Base-by-base conservation (phyloP, 768 basidiomycete species). In the Pleurotus eryngii region DNA sequence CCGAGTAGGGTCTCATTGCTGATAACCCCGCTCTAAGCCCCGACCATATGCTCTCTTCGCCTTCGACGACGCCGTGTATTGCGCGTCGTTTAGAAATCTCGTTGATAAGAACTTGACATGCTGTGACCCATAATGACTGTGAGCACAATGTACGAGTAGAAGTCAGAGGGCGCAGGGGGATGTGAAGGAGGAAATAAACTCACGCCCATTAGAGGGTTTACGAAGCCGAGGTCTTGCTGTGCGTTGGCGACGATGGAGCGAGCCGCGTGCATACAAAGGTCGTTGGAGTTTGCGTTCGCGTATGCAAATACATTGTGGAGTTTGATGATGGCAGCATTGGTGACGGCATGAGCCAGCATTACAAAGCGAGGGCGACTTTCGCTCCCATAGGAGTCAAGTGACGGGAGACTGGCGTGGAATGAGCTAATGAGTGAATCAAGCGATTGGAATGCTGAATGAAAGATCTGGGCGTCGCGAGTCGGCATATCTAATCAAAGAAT, bases 121-220 rank as follows among this genome's bases (percentile, higher is more conserved):
- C 77, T 45, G 69, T 71, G 67, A 73, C 72, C 78, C 79, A 81
- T 7, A 81, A 64, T 3, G 75, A 77, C 78, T 80, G 60, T 39
- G 51, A 60, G 57, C 61, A 56, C 35, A 57, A 60, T 12, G 38
- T n/a, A 59, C 30, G 54, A 59, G 46, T 26, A n/a, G 49, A 42
- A 49, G 35, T 45, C 45, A 51, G 38, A 59, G 26, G 30, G 30
- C 8, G 30, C 30, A 17, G 56, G 49, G 26, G 55, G 54, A 61
- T 55, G 45, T 27, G 40, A 57, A 39, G 27, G 46, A 61, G 56
- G 18, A 18, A 27, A 46, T 46, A n/a, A 27, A 74, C 80, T 67
- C 66, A 82, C 81, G n/a, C 76, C 78, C 74, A 81, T 76, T 22
- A 82, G 77, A 12, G 81, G 78, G 63, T 77, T 80, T 24, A 80